A percentile compares a stretch with the other conserved stretches of the same genome.
phyloP scores from a whole-genome alignment of 1,139 yeast species.

The Nakaseomyces uthaithaninus region DNA sequence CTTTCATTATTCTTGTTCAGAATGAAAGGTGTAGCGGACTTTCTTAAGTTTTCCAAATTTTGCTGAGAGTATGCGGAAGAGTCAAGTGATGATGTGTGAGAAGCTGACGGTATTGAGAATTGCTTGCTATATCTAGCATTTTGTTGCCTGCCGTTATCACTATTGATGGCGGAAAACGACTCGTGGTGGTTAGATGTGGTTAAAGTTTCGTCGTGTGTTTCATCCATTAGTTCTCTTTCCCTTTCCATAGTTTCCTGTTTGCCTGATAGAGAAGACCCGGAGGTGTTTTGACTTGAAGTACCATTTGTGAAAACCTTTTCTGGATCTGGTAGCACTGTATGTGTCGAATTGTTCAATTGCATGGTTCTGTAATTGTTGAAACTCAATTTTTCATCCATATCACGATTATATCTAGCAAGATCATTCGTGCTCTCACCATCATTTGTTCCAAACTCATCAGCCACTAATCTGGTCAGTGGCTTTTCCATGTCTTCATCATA shows the following conservation, averaged over 20 bases:
- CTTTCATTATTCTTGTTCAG: not conserved
- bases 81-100: conserved; percentile 8
- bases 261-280: not conserved
- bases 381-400: conserved; percentile 2
- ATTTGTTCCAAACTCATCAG: conserved; percentile 1
- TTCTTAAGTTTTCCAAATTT: conserved; percentile 3
- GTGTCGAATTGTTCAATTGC: conserved; percentile 1
- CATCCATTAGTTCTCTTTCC: not conserved
- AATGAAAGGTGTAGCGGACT: conserved; percentile 3
- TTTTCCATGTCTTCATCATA: conserved; percentile 13
- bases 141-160: conserved; percentile 10
- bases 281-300: not conserved
- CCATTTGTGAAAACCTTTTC: not conserved
- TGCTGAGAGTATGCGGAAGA: conserved; percentile 9
- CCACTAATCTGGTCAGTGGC: conserved; percentile 9
- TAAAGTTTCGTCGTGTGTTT: conserved; percentile 2
- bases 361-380: not conserved
- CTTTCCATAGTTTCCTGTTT: conserved; percentile 5
- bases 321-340: conserved; percentile 13
- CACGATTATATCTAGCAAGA: conserved; percentile 3
- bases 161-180: conserved; percentile 23
- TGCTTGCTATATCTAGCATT: conserved; percentile 2
- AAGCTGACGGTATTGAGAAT: conserved; percentile 2
- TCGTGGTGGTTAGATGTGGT: conserved; percentile 9
- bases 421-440: not conserved